Evolutionary conservation across 495 filamentous ascomycete species (phyloP).

Genomic region (Podospora tetraspora): DNA sequence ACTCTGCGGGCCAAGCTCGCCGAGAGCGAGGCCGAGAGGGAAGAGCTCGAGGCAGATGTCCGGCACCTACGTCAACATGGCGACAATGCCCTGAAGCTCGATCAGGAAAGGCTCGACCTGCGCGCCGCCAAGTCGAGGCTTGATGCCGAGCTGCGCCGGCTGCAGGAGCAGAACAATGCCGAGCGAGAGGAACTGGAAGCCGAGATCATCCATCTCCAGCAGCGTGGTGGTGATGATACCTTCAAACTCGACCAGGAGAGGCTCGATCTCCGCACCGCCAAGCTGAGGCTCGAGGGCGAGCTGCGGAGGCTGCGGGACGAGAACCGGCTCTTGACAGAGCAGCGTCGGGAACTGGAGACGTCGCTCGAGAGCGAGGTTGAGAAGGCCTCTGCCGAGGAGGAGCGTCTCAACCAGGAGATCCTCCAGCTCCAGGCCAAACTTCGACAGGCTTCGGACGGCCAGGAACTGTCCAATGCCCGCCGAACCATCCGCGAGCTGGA

Average conservation of each 20-base stretch:
- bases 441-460: constrained; percentile 44
- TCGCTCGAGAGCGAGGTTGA: constrained; percentile 53
- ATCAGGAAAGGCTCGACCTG: constrained; percentile 58
- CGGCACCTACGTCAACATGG: constrained; percentile 44
- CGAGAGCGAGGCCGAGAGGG: constrained; percentile 57
- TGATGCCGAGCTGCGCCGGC: constrained; percentile 53
- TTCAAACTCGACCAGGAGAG: constrained; percentile 58
- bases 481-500: constrained; percentile 56
- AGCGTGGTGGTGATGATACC: constrained; percentile 35
- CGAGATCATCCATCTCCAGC: constrained; percentile 46
- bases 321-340: constrained; percentile 44
- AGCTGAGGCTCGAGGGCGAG: constrained; percentile 55
- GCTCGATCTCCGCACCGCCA: constrained; percentile 54
- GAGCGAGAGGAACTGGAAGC: constrained; percentile 39
- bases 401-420: constrained; percentile 53
- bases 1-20: constrained; percentile 48
- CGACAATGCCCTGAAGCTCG: constrained; percentile 50
- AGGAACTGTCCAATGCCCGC: constrained; percentile 42
- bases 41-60: constrained; percentile 57
- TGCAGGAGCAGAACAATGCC: constrained; percentile 52
- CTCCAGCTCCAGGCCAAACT: constrained; percentile 47
- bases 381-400: constrained; percentile 52
- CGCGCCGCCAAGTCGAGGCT: constrained; percentile 54
- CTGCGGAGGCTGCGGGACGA: constrained; percentile 55
- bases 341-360: constrained; percentile 49